phyloP scores from a whole-genome alignment of 2,329 filamentous ascomycete genomes.

The Cercospora zeae-maydis region DNA sequence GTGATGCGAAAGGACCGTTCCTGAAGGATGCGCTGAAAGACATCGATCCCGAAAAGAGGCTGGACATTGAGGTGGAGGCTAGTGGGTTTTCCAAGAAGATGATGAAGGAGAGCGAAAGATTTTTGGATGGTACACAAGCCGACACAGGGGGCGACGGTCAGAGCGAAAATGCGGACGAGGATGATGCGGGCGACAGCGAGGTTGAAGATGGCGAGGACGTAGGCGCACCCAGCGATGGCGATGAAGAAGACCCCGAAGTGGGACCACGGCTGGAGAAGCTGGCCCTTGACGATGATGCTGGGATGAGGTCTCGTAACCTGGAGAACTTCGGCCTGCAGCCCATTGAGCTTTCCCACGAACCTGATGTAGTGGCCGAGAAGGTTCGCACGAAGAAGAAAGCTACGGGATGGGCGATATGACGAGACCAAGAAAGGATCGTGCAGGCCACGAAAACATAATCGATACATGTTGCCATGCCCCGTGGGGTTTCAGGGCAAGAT shows the following conservation, averaged over 20 bases:
- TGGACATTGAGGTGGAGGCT: constrained; percentile 86
- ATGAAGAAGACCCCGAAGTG: constrained; percentile 26
- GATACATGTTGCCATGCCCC: neutral
- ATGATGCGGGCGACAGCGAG: constrained; percentile 11
- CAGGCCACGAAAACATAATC: neutral
- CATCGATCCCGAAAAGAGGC: constrained; percentile 62
- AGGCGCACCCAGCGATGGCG: constrained; percentile 18
- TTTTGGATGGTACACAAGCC: constrained; percentile 67
- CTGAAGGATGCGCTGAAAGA: constrained; percentile 79
- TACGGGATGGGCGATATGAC: constrained; percentile 38
- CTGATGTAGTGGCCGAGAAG: constrained; percentile 31
- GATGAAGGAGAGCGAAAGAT: constrained; percentile 86
- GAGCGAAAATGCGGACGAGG: constrained; percentile 39
- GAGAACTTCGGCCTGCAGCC: constrained; percentile 29
- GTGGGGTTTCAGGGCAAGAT: too few species aligned
- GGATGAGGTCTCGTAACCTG: constrained; percentile 16
- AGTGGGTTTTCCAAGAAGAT: constrained; percentile 97
- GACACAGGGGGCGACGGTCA: constrained; percentile 40
- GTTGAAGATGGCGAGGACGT: constrained; percentile 17
- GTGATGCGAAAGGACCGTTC: constrained; percentile 76
- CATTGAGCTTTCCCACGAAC: constrained; percentile 31
- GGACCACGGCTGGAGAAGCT: constrained; percentile 26
- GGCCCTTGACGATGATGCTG: constrained; percentile 22
- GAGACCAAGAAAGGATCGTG: neutral
- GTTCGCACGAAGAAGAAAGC: constrained; percentile 38